A percentile compares a stretch with the other conserved stretches of the same genome.
Conservation (phyloP, 2,329 filamentous ascomycete genomes). For the Fusarium irregulare region DNA sequence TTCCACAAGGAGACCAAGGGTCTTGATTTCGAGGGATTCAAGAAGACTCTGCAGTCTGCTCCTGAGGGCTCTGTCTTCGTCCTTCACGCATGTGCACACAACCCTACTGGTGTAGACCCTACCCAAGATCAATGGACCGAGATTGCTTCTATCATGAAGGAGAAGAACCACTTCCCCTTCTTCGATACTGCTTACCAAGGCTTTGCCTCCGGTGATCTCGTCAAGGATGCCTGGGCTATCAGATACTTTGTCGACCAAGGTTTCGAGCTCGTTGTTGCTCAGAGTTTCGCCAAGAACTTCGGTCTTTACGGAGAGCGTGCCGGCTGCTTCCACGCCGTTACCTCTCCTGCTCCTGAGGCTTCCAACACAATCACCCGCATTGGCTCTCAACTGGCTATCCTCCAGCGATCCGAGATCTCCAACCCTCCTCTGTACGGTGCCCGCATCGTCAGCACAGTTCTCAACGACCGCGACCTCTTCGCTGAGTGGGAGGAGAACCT, state of each 20-base stretch:
- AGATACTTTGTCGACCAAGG: slow-evolving; percentile 94
- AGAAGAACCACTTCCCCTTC: slow-evolving; percentile 93
- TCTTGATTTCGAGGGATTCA: slow-evolving; percentile 92
- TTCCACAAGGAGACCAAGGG: slow-evolving; percentile 90
- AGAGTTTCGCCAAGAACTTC: slow-evolving; percentile 98
- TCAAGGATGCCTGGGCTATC: slow-evolving; percentile 88
- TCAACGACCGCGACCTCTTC: slow-evolving; percentile 86
- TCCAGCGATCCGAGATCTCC: slow-evolving; percentile 97
- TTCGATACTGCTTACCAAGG: slow-evolving; percentile 99
- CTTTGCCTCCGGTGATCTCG: slow-evolving; percentile 91
- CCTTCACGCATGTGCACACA: slow-evolving; percentile 96
- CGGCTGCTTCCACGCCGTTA: slow-evolving; percentile 95
- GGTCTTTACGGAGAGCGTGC: slow-evolving; percentile 97
- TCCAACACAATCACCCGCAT: slow-evolving; percentile 72
- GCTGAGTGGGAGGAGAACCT: slow-evolving; percentile 93
- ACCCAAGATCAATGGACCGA: slow-evolving; percentile 95
- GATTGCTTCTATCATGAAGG: slow-evolving; percentile 80
- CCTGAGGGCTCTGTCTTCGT: slow-evolving; percentile 86
- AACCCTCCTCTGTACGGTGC: slow-evolving; percentile 97
- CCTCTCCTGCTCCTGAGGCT: slow-evolving; percentile 76
- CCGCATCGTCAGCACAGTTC: slow-evolving; percentile 82
- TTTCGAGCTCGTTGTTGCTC: slow-evolving; percentile 87
- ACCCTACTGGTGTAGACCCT: slow-evolving; percentile 96
- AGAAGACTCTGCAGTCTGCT: slow-evolving; percentile 74
- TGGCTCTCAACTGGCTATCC: slow-evolving; percentile 87